Evolutionary conservation across 208 protist genomes (phyloP).

Genomic region (Tritrichomonas musculus): DNA sequence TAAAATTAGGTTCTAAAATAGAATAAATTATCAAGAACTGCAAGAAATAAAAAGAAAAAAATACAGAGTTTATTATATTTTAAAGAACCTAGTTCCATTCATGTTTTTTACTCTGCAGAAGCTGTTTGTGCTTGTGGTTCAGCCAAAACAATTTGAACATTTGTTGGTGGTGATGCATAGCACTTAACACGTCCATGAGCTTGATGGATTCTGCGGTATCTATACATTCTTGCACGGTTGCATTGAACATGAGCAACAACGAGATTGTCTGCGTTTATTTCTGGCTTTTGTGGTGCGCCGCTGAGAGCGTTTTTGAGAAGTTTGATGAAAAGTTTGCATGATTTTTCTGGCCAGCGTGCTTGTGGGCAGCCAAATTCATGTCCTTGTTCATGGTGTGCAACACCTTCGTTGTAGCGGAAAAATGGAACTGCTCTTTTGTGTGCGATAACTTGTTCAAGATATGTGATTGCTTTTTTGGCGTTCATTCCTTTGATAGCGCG

Average conservation of each 20-base stretch:
- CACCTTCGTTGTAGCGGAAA: slow-evolving; percentile 14
- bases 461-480: neutral
- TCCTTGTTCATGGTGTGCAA: neutral
- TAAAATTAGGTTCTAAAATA: no score
- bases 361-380: neutral
- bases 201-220: neutral
- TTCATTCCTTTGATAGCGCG: slow-evolving; percentile 19
- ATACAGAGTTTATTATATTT: no score
- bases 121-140: no score
- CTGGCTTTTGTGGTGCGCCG: slow-evolving; percentile 21
- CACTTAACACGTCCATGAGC: slow-evolving; percentile 18
- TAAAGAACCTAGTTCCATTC: no score
- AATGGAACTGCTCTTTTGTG: slow-evolving; percentile 9
- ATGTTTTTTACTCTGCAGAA: no score
- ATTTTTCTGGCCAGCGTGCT: slow-evolving; percentile 8
- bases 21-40: no score
- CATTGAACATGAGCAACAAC: neutral
- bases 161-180: slow-evolving; percentile 25
- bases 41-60: no score
- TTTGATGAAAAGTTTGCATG: neutral
- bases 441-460: slow-evolving; percentile 1
- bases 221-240: neutral
- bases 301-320: neutral
- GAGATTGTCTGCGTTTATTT: neutral
- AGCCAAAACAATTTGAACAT: neutral